Evolutionary conservation across 2,329 filamentous ascomycete species (phyloP).

Genomic region (Epichloe sylvatica): DNA sequence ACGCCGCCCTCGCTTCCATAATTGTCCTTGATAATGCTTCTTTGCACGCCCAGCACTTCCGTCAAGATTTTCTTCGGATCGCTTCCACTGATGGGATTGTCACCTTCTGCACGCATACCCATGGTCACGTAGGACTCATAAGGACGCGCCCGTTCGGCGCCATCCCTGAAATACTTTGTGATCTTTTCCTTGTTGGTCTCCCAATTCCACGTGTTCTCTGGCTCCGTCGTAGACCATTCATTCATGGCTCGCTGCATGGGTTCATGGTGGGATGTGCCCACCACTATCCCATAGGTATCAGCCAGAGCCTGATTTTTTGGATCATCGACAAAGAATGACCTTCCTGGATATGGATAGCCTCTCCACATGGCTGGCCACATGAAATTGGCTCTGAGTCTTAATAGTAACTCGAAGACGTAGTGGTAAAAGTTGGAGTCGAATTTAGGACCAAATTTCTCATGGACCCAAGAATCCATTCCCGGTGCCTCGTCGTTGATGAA

Average conservation of each 20-base stretch:
- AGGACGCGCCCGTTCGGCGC: conserved; percentile 37
- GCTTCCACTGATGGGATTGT: conserved; percentile 35
- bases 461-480: conserved; percentile 40
- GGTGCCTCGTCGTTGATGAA: conserved; percentile 43
- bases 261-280: conserved; percentile 52
- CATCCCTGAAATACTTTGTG: conserved; percentile 41
- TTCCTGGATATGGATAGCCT: conserved; percentile 29
- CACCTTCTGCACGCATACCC: conserved; percentile 46
- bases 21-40: conserved; percentile 37
- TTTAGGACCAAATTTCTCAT: conserved; percentile 31
- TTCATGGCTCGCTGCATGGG: conserved; percentile 48
- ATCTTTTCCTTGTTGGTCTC: conserved; percentile 40
- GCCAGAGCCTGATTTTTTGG: conserved; percentile 42
- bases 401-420: conserved; percentile 48
- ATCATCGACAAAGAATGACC: conserved; percentile 50
- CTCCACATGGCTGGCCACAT: conserved; percentile 57
- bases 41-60: conserved; percentile 40
- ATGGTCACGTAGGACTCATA: conserved; percentile 46
- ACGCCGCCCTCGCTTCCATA: conserved; percentile 31
- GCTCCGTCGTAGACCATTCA: conserved; percentile 25
- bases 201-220: conserved; percentile 45
- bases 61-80: conserved; percentile 38
- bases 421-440: conserved; percentile 45
- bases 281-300: conserved; percentile 49
- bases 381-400: conserved; percentile 47